Conservation (phyloP, 2,329 filamentous ascomycete genomes). For the Chalaropsis ovoidea region DNA sequence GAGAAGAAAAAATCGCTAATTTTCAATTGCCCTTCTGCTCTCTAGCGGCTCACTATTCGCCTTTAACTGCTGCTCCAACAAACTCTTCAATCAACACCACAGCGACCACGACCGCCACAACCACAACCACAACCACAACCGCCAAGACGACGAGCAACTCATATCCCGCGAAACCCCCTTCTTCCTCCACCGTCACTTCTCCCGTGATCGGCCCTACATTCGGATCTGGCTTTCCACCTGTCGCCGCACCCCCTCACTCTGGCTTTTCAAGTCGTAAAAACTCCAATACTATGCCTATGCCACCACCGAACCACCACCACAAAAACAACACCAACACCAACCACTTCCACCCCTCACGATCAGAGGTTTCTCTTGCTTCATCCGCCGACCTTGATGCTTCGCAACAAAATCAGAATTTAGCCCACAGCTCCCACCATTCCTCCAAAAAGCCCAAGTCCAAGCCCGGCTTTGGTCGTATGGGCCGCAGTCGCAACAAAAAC, state of each 20-base stretch:
- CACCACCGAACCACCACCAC: slow-evolving; percentile 33
- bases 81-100: slow-evolving; percentile 1
- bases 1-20: slow-evolving; percentile 25
- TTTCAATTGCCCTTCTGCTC: slow-evolving; percentile 26
- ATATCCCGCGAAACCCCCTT: slow-evolving; percentile 2
- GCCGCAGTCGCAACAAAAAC: slow-evolving; percentile 43
- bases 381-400: slow-evolving; percentile 39
- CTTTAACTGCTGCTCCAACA: slow-evolving; percentile 30
- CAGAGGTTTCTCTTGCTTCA: slow-evolving; percentile 45
- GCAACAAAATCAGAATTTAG: slow-evolving; percentile 13
- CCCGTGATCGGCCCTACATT: neutral
- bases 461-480: slow-evolving; percentile 41
- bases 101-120: neutral
- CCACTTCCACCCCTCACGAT: slow-evolving; percentile 39
- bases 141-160: neutral
- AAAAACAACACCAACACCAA: slow-evolving; percentile 27
- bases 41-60: slow-evolving; percentile 28
- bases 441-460: slow-evolving; percentile 45
- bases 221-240: slow-evolving; percentile 13
- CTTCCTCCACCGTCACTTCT: slow-evolving; percentile 10
- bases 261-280: slow-evolving; percentile 27
- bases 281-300: slow-evolving; percentile 15
- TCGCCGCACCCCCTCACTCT: slow-evolving; percentile 22
- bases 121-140: neutral
- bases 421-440: neutral